These are phyloP conservation scores for Erythrophleum ivorense DNA, from an alignment of 331 rosid species.

Conservation along the genomic window DNA sequence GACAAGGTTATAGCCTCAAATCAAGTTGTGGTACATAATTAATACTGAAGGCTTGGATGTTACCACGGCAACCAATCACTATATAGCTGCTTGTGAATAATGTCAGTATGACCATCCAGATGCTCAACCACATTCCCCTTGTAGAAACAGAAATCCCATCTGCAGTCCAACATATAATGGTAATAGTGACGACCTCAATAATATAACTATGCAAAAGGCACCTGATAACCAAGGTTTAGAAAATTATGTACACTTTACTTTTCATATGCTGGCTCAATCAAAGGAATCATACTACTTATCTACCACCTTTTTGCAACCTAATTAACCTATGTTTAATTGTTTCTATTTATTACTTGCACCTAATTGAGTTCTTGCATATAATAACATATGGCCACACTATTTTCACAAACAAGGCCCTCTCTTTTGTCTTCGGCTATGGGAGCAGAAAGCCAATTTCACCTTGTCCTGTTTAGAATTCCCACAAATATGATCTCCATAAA, in stretches of 20 bases:
- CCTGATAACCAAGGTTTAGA: conserved; percentile 30
- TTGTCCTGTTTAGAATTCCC: conserved; percentile 34
- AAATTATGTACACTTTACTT: conserved; percentile 10
- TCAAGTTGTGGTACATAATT: conserved; percentile 36
- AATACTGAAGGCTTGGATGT: conserved; percentile 39
- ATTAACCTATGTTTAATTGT: not conserved
- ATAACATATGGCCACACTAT: conserved; percentile 18
- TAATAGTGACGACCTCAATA: conserved; percentile 24
- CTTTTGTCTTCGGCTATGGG: conserved; percentile 25
- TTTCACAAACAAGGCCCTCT: conserved; percentile 35
- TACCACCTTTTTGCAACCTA: not conserved
- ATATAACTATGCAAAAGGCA: conserved; percentile 31
- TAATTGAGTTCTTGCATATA: conserved; percentile 22
- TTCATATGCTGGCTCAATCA: not conserved
- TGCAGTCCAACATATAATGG: conserved; percentile 48
- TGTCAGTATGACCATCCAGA: conserved; percentile 93
- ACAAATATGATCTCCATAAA: not conserved
- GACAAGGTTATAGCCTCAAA: conserved; percentile 29
- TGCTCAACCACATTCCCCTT: conserved; percentile 84
- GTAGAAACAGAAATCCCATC: conserved; percentile 91
- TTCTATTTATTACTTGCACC: conserved; percentile 11
- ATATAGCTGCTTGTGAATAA: conserved; percentile 79
- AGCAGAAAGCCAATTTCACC: conserved; percentile 25
- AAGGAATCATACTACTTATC: conserved; percentile 20
- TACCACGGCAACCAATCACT: conserved; percentile 91